Base-by-base conservation (phyloP, 2,329 filamentous ascomycete genomes). In the Cryphonectria japonica region DNA sequence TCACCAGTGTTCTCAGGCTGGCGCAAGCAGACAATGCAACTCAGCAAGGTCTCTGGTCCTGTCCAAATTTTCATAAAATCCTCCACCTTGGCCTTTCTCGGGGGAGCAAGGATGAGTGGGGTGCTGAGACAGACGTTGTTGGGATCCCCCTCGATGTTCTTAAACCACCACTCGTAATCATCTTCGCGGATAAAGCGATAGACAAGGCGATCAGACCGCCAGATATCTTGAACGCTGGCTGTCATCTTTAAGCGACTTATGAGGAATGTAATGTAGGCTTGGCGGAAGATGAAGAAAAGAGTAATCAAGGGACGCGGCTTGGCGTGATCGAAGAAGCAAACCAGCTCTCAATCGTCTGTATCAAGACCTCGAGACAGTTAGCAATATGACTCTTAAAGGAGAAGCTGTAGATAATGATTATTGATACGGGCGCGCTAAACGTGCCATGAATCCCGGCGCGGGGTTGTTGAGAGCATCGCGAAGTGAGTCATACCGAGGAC, bases 181-280 rank as follows among this genome's bases (percentile, higher is more conserved):
- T 67, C 68, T 54, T 72, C 63, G n/a, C 69, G 63, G 26, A 76
- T 72, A 8, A 75, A 73, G 22, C 76, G 75, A 68, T 74, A 78
- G 37, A 75, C 26, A 19, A 79, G 76, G 22, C 77, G 74, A 16
- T 74, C 70, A 11, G 76, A 76, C 29, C 67, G 73, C 70, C 75
- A 78, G 13, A 76, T 75, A 43, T 69, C 71, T 22, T 65, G 29
- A 19, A 75, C 54, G 8, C 67, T 64, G 39, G 46, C 34, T 8
- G 69, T 41, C 50, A 67, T 67, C 1, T 66, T 66, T 14, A 46
- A 43, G 26, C 1, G n/a, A 54, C 22, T 54, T 54, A 54, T n/a
- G 14, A 22, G n/a, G 11, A 29, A 29, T 57, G 26, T 29, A 29
- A 11, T 29, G 34, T 32, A 59, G 16, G 29, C 54, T 11, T 29